Base-by-base conservation (phyloP, 208 protist genomes). In the Novymonas esmeraldas region DNA sequence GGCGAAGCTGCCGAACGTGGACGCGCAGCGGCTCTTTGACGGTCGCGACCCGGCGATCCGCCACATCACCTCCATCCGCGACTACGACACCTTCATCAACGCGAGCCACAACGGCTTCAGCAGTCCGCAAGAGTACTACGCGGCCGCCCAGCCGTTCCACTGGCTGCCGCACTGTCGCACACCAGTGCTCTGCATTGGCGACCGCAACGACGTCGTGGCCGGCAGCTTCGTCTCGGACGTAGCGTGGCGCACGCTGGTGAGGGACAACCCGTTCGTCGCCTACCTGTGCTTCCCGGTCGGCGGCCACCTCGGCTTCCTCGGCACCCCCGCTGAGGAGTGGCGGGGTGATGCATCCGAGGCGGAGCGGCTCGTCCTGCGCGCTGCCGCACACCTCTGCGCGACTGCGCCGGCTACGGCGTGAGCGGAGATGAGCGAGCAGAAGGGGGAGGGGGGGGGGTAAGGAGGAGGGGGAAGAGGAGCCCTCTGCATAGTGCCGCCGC, bases 301-400 rank as follows among this genome's bases (percentile, higher is more conserved):
- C 6, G 87, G 87, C 2, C 87, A 93, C 45, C 31, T 93, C 20
- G 84, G 84, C 24, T 93, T 84, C 50, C 13, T 93, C 14, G 69
- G 69, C 2, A 62, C 42, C 50, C 71, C 81, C 7, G 54, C 76
- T 14, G 55, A 45, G 9, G 76, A 84, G 61, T 57, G 59, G 59
- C 24, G 41, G 38, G 50, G 67, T 16, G 67, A 73, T 0, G 67
- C 57, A 41, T 55, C 56, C 38, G 67, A 73, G 67, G 67, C 58
- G 20, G 67, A 73, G 67, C 45, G 28, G 39, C 58, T 76, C 4
- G 55, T 76, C 45, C 6, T 76, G 56, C 29, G 26, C 9, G 45
- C 62, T 6, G 18, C 39, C 36, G n/a, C 38, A 10, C 44, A 42
- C 26, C 84, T 66, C 60, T 73, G 54, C 57, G 54, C 34, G 13